Conservation (phyloP, 2,329 filamentous ascomycete species). For the Mollisia scopiformis region DNA sequence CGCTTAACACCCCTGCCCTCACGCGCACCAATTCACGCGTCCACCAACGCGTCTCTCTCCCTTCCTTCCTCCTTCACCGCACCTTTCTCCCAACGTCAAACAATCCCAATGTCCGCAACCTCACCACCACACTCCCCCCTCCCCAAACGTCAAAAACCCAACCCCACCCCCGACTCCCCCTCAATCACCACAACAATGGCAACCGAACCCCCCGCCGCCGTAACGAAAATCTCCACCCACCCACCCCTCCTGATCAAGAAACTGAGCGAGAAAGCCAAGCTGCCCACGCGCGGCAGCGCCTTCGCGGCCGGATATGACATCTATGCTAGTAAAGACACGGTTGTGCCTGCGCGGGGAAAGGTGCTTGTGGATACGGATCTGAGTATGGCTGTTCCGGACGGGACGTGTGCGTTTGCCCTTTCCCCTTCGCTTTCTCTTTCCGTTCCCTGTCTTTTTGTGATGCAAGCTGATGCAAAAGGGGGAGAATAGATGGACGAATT, state of each 20-base stretch:
- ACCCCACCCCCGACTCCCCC: constrained; percentile 16
- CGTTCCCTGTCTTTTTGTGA: constrained; percentile 5
- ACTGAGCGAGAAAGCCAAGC: constrained; percentile 74
- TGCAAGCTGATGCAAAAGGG: neutral
- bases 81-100: constrained; percentile 18
- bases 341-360: constrained; percentile 81
- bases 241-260: constrained; percentile 69
- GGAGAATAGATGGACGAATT: constrained; percentile 74
- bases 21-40: neutral
- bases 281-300: constrained; percentile 86
- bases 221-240: constrained; percentile 20
- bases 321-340: constrained; percentile 75
- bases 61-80: neutral
- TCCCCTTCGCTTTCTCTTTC: constrained; percentile 4
- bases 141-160: constrained; percentile 35
- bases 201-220: constrained; percentile 17
- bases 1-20: neutral
- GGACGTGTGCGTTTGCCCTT: constrained; percentile 70
- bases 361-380: constrained; percentile 89
- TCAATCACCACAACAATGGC: constrained; percentile 18
- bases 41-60: constrained; percentile 6
- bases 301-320: constrained; percentile 94
- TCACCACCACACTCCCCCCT: constrained; percentile 33
- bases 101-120: constrained; percentile 23
- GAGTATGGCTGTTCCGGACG: constrained; percentile 84